These are phyloP conservation scores for Acer campestre DNA, from an alignment of 345 rosid genomes.

Conservation along the genomic window DNA sequence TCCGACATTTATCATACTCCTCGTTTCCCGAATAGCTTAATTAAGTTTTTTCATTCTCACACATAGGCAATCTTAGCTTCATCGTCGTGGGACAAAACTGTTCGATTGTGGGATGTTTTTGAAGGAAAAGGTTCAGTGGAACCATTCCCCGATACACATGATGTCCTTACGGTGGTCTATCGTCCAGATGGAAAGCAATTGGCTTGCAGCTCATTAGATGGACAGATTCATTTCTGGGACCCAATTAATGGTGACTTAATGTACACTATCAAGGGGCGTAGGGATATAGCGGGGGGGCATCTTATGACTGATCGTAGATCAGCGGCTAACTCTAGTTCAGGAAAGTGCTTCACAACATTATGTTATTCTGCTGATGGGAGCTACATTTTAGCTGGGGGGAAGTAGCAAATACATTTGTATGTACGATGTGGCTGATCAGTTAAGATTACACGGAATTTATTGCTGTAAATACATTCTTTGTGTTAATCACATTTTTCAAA, in stretches of 20 bases:
- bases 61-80: slow-evolving; percentile 76
- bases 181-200: slow-evolving; percentile 96
- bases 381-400: slow-evolving; percentile 87
- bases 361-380: slow-evolving; percentile 97
- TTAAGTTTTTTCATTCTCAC: neutral
- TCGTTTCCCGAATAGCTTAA: slow-evolving; percentile 18
- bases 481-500: neutral
- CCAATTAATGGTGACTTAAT: slow-evolving; percentile 81
- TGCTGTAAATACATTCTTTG: neutral
- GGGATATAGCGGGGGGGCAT: slow-evolving; percentile 96
- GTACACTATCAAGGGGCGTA: slow-evolving; percentile 94
- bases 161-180: slow-evolving; percentile 83
- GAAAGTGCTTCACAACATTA: slow-evolving; percentile 88
- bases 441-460: slow-evolving; percentile 28
- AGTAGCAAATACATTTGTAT: slow-evolving; percentile 94
- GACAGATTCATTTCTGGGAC: slow-evolving; percentile 97
- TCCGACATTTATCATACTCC: neutral
- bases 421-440: slow-evolving; percentile 98
- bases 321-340: slow-evolving; percentile 92
- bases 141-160: slow-evolving; percentile 83
- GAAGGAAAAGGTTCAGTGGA: slow-evolving; percentile 91
- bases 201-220: slow-evolving; percentile 92
- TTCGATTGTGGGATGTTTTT: slow-evolving; percentile 91
- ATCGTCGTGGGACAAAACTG: slow-evolving; percentile 96
- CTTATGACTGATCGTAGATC: slow-evolving; percentile 87